Evolutionary conservation across 257 asterid genomes (phyloP).

Genomic region (Lithospermum erythrorhizon): DNA sequence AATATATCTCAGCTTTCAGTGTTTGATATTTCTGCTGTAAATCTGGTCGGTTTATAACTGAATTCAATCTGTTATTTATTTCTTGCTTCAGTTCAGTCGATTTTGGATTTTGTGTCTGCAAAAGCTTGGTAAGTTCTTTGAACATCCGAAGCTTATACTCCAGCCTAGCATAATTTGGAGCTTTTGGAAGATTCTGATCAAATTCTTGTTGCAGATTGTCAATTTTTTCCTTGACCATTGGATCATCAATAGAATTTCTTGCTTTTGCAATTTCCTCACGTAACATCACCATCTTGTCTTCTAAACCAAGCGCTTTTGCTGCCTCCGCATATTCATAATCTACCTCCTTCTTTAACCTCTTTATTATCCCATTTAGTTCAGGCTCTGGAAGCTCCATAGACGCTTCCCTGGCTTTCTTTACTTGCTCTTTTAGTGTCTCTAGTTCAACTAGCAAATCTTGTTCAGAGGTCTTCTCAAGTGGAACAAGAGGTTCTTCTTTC

Average conservation of each 20-base stretch:
- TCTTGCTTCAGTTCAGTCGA: conserved; percentile 36
- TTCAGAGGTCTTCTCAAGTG: conserved; percentile 32
- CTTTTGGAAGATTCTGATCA: conserved; percentile 35
- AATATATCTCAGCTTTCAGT: conserved; percentile 45
- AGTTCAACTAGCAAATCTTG: conserved; percentile 48
- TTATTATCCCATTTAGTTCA: conserved; percentile 37
- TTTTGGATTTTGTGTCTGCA: conserved; percentile 22
- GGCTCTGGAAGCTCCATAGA: conserved; percentile 23
- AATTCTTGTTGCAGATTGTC: conserved; percentile 51
- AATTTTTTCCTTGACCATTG: conserved; percentile 44
- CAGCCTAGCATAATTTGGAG: conserved; percentile 58
- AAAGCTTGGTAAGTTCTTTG: conserved; percentile 37
- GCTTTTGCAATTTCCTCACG: conserved; percentile 56
- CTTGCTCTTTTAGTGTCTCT: conserved; percentile 46
- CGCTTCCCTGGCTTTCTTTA: conserved; percentile 36
- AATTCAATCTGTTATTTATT: conserved; percentile 42
- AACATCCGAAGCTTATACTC: conserved; percentile 43
- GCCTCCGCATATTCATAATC: conserved; percentile 55
- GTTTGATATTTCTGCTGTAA: conserved; percentile 43
- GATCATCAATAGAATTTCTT: conserved; percentile 35
- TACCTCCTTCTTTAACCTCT: conserved; percentile 44
- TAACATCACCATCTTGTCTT: conserved; percentile 39
- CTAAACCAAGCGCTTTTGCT: conserved; percentile 55
- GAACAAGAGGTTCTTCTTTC: conserved; percentile 45
- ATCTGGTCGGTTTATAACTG: conserved; percentile 38